phyloP scores from a whole-genome alignment of 1,284 basidiomycete genomes.

The Ganoderma sinense region DNA sequence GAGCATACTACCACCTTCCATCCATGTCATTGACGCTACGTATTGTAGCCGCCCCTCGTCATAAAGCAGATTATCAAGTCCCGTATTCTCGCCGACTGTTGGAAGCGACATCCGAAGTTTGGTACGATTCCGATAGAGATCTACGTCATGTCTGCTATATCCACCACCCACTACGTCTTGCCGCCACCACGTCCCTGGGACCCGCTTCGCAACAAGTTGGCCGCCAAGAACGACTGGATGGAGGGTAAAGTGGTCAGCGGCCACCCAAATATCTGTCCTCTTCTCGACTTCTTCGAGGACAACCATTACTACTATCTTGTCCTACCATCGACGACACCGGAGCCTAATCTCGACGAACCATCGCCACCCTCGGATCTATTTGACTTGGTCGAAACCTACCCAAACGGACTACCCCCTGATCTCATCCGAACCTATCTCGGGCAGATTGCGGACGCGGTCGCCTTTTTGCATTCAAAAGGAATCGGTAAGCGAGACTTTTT shows the following conservation, averaged over 20 bases:
- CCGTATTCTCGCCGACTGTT: slow-evolving; percentile 97
- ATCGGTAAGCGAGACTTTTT: slow-evolving; percentile 64
- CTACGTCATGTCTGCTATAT: slow-evolving; percentile 94
- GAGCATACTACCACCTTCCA: slow-evolving; percentile 14
- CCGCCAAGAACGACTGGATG: slow-evolving; percentile 58
- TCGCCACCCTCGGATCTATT: slow-evolving; percentile 86
- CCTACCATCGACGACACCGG: slow-evolving; percentile 74
- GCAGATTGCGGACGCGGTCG: slow-evolving; percentile 92
- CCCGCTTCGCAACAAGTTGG: slow-evolving; percentile 56
- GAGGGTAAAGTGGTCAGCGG: slow-evolving; percentile 78
- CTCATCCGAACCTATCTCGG: slow-evolving; percentile 89
- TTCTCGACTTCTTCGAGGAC: slow-evolving; percentile 98
- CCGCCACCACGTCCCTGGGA: slow-evolving; percentile 83
- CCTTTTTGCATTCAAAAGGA: slow-evolving; percentile 91
- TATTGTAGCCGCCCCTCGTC: slow-evolving; percentile 73
- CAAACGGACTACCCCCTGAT: slow-evolving; percentile 82
- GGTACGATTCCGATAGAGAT: slow-evolving; percentile 99
- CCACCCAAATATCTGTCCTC: slow-evolving; percentile 92
- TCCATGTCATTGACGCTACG: slow-evolving; percentile 11
- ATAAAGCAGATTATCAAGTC: slow-evolving; percentile 99
- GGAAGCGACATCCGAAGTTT: slow-evolving; percentile 95
- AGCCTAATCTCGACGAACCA: slow-evolving; percentile 57
- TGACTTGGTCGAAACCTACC: slow-evolving; percentile 92
- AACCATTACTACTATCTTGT: slow-evolving; percentile 96
- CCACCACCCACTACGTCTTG: slow-evolving; percentile 76